Base-by-base conservation (phyloP, 148 eudicot species). In the Dianthus caryophyllus region DNA sequence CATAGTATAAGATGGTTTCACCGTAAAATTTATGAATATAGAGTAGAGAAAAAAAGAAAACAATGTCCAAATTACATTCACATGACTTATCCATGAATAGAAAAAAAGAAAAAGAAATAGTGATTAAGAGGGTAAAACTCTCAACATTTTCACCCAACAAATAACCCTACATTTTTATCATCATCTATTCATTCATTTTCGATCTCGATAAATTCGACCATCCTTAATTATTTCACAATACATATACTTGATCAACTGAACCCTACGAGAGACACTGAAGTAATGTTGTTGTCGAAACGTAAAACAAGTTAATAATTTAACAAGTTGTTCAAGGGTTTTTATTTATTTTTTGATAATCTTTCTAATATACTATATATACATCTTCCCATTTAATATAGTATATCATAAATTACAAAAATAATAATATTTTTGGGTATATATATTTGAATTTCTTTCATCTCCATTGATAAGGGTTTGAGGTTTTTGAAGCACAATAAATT, bases 51-150 rank as follows among this genome's bases (percentile, higher is more conserved):
- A 60, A 60, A 9, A 33, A 5, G 18, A 6, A 41, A 41, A 62
- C 10, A 12, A 9, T 50, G 41, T 33, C 27, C 46, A 18, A 36
- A 26, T 49, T 38, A 20, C 36, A 64, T 29, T 52, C 69, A 71
- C 75, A 71, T 71, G 75, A 44, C 63, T 64, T 71, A 68, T 64
- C 75, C 31, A 71, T 15, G 65, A 69, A 63, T 64, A 61, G 15
- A 43, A 61, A 30, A 56, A 71, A 39, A 26, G 24, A 10, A 38
- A 38, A 61, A 8, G 9, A 13, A 26, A 14, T 61, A 60, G 47
- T 2, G 7, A 33, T 33, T 33, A 70, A 61, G 50, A 50, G 26
- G 15, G 24, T 54, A 39, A 60, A 52, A 46, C 22, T 47, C 56
- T 47, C 66, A 22, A 48, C 0, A 70, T 9, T 5, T 27, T 25